Evolutionary conservation across 306 rosid genomes (phyloP), one percentile per base, ranked within the genome.

Genomic region (Ormosia emarginata): DNA sequence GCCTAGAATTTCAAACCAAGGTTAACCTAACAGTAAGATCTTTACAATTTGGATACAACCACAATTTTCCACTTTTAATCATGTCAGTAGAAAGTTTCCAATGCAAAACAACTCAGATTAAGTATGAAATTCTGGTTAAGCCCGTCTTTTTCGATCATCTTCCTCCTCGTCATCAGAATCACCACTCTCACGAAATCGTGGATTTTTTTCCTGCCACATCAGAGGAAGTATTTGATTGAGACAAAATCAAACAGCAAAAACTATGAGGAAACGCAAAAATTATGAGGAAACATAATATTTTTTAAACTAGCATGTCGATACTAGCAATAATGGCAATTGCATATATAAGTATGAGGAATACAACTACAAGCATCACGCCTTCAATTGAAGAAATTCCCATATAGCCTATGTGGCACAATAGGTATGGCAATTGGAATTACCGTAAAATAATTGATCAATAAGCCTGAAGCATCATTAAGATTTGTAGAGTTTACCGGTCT

Each of bases 151-250:
- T 49, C 90, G 67, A 77, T 91, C 97, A 86, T 95, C 98, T 14
- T 95, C 98, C 39, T 94, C 99, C 0, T 95, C 99, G 1, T 95
- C 99, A 74, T 95, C 99, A 39, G 97, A 93, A 87, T 95, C 98
- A 9, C 98, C 99, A 59, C 99, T 93, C 92, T 93, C 98, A 17
- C 99, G 98, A 82, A 95, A 95, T 69, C 99, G 90, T 46, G 99
- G 99, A 86, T 95, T 95, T 86, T 95, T 95, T 81, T 93, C 98
- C 99, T 95, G 90, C 65, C 62, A 82, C 50, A 83, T 63, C 50
- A 81, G 9, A 68, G 49, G 39, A 61, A 88, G 72, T 15, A 33
- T 41, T 11, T 62, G 71, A 30, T 70, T 43, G 58, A 71, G 74
- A 80, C 40, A 58, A 50, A 59, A 62, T 39, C 2, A 41, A 68